A percentile compares a stretch with the other conserved stretches of the same genome.
phyloP scores from a whole-genome alignment of 306 rosid genomes.

The Vicia sativa region DNA sequence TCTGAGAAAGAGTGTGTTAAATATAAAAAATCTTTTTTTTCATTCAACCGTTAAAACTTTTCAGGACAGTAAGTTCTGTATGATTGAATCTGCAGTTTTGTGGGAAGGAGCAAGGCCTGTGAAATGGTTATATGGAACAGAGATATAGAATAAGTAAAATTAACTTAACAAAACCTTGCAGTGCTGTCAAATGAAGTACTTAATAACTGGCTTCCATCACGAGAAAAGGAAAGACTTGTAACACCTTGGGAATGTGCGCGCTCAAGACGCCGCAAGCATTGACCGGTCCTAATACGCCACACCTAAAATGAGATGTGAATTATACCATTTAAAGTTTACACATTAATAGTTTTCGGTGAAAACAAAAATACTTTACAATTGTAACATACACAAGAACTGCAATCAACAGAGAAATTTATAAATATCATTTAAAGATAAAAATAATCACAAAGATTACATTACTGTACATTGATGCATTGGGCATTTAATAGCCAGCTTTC shows the following conservation, averaged over 20 bases:
- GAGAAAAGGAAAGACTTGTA: conserved; percentile 90
- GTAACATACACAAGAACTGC: conserved; percentile 2
- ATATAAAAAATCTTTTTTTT: too few relatives aligned
- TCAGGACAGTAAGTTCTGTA: not conserved
- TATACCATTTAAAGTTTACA: conserved; percentile 6
- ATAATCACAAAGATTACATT: conserved; percentile 3
- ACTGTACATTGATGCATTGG: not conserved
- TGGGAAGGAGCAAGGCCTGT: conserved; percentile 6
- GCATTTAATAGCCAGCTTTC: conserved; percentile 20
- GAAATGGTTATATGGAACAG: conserved; percentile 9
- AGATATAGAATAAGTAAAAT: conserved; percentile 13
- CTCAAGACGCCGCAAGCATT: conserved; percentile 99
- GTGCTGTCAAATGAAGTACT: conserved; percentile 98
- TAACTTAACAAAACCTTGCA: conserved; percentile 64
- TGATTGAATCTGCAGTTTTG: not conserved
- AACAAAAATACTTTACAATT: conserved; percentile 19
- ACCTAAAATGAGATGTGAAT: conserved; percentile 56
- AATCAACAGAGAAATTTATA: not conserved
- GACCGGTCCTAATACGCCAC: conserved; percentile 98
- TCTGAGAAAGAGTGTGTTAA: too few relatives aligned
- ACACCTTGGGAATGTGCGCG: conserved; percentile 96
- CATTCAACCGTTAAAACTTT: too few relatives aligned
- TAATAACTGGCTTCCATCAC: conserved; percentile 96
- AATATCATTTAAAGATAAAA: not conserved
- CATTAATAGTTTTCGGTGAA: conserved; percentile 8